Evolutionary conservation across 495 filamentous ascomycete genomes (phyloP).

Genomic region (Talaromyces adpressus): DNA sequence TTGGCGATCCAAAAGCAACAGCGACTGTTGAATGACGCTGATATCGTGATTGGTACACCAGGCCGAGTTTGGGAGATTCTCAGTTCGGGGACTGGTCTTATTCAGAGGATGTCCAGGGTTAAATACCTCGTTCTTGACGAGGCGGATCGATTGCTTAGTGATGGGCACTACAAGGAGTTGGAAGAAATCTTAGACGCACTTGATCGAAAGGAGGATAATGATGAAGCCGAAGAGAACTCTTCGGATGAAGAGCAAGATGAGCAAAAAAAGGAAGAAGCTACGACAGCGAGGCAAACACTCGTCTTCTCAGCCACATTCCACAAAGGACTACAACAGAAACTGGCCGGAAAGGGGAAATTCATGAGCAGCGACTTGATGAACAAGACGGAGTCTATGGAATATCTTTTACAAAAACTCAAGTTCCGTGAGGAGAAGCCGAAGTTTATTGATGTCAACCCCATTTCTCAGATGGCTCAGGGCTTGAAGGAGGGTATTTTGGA

Average conservation of each 20-base stretch:
- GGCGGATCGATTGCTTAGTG: conserved; percentile 84
- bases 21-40: conserved; percentile 63
- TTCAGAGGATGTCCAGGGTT: conserved; percentile 58
- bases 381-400: conserved; percentile 80
- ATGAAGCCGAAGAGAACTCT: conserved; percentile 17
- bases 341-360: conserved; percentile 64
- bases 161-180: conserved; percentile 92
- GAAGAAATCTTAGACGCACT: conserved; percentile 75
- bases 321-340: conserved; percentile 79
- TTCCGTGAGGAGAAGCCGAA: conserved; percentile 78
- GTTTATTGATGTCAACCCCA: conserved; percentile 86
- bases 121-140: conserved; percentile 88
- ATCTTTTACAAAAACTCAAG: conserved; percentile 81
- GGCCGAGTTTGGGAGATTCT: conserved; percentile 93
- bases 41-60: conserved; percentile 88
- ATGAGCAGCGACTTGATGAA: conserved; percentile 51
- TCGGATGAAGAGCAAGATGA: conserved; percentile 13
- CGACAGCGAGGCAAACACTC: conserved; percentile 65
- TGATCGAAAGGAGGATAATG: conserved; percentile 46
- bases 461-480: conserved; percentile 74
- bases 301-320: conserved; percentile 98
- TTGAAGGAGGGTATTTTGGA: conserved; percentile 88
- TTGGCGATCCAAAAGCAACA: conserved; percentile 90
- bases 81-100: conserved; percentile 53
- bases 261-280: conserved; percentile 14